Evolutionary conservation across 139 green algal genomes (phyloP), one percentile per base, ranked within the genome.

Genomic region (Chlorella vulgaris): DNA sequence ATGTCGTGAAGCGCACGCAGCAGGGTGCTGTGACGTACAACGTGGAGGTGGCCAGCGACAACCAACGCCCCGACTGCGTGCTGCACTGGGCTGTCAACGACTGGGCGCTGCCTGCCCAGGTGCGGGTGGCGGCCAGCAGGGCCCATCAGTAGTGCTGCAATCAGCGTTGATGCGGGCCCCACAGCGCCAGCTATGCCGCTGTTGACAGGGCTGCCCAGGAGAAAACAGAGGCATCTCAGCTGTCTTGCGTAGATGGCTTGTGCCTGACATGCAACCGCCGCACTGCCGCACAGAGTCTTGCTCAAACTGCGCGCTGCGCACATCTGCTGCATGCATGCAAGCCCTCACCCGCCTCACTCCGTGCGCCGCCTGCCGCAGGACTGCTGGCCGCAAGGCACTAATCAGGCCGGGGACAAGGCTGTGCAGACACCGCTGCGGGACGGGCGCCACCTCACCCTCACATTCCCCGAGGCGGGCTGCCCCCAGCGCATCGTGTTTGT

Each of bases 31-130:
- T 29, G 3, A 47, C 13, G 19, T 74, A 74, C 39, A 22, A 8
- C 26, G 29, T 81, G 60, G 40, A 71, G 28, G 60, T 77, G 3
- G 4, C 29, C 7, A 65, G 24, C 10, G 43, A 77, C 29, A 2
- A 65, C 0, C 6, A 65, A 15, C 42, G 82, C 6, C 50, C 62
- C 51, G 62, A 61, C 50, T 77, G 87, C 22, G 55, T 91, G 70
- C 83, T 97, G 83, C 93, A 97, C 83, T 97, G 93, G 93, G 91
- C 80, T 0, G 62, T 92, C 10, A 89, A 97, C 68, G 91, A 95
- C 73, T 97, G 93, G 93, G n/a, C 74, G 4, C 81, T 88, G 47
- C 85, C 91, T 3, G 42, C 87, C 2, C 61, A 87, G 51, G 81
- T 60, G 26, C 53, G 68, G 70, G 63, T 2, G 47, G n/a, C 43